Conservation (phyloP, 2,329 filamentous ascomycete species). For the Tolypocladium nubicola region DNA sequence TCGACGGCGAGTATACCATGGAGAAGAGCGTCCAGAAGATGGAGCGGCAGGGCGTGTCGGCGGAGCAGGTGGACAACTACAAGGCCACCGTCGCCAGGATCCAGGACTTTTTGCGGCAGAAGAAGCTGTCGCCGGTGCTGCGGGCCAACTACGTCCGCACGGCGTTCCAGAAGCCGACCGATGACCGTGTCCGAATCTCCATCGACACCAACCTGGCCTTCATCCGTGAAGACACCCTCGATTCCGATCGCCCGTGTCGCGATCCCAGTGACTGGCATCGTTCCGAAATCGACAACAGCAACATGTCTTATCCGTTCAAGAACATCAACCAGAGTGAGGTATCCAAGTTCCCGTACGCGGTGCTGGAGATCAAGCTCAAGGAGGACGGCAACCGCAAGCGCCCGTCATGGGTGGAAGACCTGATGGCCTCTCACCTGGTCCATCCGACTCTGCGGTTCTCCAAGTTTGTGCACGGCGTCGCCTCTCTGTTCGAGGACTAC, state of each 20-base stretch:
- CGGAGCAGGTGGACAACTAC: conserved; percentile 57
- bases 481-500: conserved; percentile 85
- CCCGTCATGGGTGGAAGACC: conserved; percentile 78
- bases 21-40: conserved; percentile 86
- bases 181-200: conserved; percentile 81
- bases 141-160: conserved; percentile 90
- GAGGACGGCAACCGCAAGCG: conserved; percentile 55
- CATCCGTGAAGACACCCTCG: conserved; percentile 69
- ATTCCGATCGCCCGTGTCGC: conserved; percentile 75
- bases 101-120: conserved; percentile 67
- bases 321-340: conserved; percentile 86
- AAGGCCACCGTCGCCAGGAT: conserved; percentile 65
- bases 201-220: conserved; percentile 89
- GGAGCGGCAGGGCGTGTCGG: conserved; percentile 60
- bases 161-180: conserved; percentile 91
- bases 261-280: conserved; percentile 87
- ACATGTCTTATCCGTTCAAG: conserved; percentile 79
- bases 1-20: conserved; percentile 80
- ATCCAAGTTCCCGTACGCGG: conserved; percentile 77
- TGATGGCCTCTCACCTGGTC: conserved; percentile 88
- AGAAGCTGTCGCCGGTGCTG: conserved; percentile 72
- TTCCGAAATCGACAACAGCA: conserved; percentile 71
- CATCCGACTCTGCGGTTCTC: conserved; percentile 85
- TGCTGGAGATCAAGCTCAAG: conserved; percentile 86
- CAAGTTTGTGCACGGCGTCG: conserved; percentile 92